Conservation (phyloP, 306 rosid species). For the Pueraria montana region DNA sequence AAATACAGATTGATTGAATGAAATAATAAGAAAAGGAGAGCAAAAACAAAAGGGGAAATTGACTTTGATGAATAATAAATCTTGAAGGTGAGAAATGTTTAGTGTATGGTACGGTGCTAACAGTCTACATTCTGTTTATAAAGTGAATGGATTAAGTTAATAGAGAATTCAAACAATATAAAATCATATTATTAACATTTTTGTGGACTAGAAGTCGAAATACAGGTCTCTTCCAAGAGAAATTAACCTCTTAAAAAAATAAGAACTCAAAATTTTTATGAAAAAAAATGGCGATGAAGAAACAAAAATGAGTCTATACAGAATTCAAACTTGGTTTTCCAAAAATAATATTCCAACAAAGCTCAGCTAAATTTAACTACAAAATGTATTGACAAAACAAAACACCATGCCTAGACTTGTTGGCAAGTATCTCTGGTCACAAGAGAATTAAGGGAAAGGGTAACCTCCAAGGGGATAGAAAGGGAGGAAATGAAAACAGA, state of each 20-base stretch:
- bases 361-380: background rate
- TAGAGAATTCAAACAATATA: too few relatives aligned
- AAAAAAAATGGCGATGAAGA: constrained; percentile 1
- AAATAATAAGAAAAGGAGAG: background rate
- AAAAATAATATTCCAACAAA: constrained; percentile 32
- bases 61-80: background rate
- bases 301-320: constrained; percentile 27
- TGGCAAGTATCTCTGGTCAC: background rate
- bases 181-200: too few relatives aligned
- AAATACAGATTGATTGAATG: background rate
- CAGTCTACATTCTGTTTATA: too few relatives aligned
- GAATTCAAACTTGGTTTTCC: constrained; percentile 31
- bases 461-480: too few relatives aligned
- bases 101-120: background rate
- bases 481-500: too few relatives aligned
- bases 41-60: background rate
- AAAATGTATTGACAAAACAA: constrained; percentile 4
- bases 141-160: too few relatives aligned
- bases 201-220: background rate
- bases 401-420: background rate
- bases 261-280: background rate
- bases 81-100: background rate
- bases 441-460: background rate
- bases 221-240: background rate
- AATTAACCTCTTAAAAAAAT: background rate